Evolutionary conservation across 768 basidiomycete species (phyloP), one percentile per base, ranked within the genome.

Genomic region (Tricholoma furcatifolium): DNA sequence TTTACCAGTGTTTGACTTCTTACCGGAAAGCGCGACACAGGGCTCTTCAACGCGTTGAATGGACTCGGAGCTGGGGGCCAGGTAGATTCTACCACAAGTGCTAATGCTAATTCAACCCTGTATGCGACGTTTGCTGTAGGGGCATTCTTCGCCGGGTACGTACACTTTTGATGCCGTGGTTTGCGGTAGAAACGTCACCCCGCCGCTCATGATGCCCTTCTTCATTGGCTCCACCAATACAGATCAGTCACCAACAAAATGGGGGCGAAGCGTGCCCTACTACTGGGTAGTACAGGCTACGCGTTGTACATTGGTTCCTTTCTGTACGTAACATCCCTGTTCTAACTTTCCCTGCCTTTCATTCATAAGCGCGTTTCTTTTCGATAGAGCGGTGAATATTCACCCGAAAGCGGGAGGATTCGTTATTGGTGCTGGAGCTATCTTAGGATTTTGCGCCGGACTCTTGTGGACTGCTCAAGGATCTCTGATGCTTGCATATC

Each of bases 391-490:
- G 10, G 71, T 85, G 60, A 91, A 90, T 58, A 86, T 91, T 32
- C 86, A 91, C 59, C 74, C 78, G 7, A 62, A 72, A 18, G 81
- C 82, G 8, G 75, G 76, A 31, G 72, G 70, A 27, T 92, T 91
- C 63, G 82, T 88, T 40, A 81, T 92, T 57, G 80, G 73, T 15
- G 76, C 88, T 2, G 91, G 90, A 17, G 85, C 85, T 35, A 62
- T 88, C 50, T 82, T 91, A 15, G 91, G 91, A 15, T 56, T 90
- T 44, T 88, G 85, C 61, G 90, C 78, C 1, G 78, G 76, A 44
- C 62, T 93, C 40, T 71, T 92, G 7, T 92, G 91, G 91, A 86
- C 89, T 0, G 87, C 89, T 0, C 90, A 93, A 62, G 91, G 89
- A n/a, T 85, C 82, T 15, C 71, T 93, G 54, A 91, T 92, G 84